Base-by-base conservation (phyloP, 441 rosid genomes). In the Adansonia gregorii region DNA sequence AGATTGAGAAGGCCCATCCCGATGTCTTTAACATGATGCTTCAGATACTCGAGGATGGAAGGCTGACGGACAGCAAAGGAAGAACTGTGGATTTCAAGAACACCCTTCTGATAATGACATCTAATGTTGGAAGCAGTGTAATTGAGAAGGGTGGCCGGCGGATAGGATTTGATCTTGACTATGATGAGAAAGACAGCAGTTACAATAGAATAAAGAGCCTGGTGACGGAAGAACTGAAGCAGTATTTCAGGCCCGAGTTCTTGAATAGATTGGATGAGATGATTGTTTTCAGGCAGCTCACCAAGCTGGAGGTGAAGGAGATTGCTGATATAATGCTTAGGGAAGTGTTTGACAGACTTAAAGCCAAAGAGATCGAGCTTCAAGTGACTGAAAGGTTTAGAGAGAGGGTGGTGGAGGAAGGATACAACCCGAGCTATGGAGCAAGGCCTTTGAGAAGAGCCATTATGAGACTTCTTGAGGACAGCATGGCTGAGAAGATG, bases 21-120 rank as follows among this genome's bases (percentile, higher is more conserved):
- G 99, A 94, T 77, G 98, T 94, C 73, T 96, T 94, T 86, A 94
- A 96, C 88, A 93, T 94, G 95, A 94, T 96, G 98, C 99, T 96
- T 86, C 99, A 96, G 79, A 93, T 96, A 79, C 93, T 96, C 1
- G 99, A 96, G 88, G 99, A 96, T 67, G 98, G 99, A 63, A 88
- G 99, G 85, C 77, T 96, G 82, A 96, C 98, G 0, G 99, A 96
- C 82, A 96, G 99, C 86, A 96, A 94, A 88, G 98, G 99, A 67
- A 87, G 99, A 83, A 94, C 98, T 0, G 99, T 96, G 5, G 98
- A 96, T 75, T 96, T 96, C 88, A 94, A 94, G 87, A 96, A 96
- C 76, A 96, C 99, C 8, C 97, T 96, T 76, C 84, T 96, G 74
- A 94, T 96, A 48, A 93, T 96, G 99, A 96, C 99, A 20, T 96